phyloP scores from a whole-genome alignment of 177 flowering plant species.

The Telopea speciosissima region DNA sequence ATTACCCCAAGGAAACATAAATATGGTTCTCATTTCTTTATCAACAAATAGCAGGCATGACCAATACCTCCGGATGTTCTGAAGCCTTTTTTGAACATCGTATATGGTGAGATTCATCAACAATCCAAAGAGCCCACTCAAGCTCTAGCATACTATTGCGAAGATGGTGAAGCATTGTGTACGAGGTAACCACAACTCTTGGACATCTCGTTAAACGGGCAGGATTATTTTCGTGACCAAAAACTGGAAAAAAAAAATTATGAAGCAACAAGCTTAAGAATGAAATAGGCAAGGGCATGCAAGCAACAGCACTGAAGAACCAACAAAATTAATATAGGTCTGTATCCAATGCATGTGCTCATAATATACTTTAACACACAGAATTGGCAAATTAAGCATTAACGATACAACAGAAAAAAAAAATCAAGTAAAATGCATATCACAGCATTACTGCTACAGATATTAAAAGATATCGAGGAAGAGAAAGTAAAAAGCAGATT shows the following conservation, averaged over 20 bases:
- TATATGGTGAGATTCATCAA: slow-evolving; percentile 93
- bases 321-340: neutral
- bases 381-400: too few species aligned
- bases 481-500: too few species aligned
- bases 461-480: too few species aligned
- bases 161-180: slow-evolving; percentile 73
- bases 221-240: slow-evolving; percentile 80
- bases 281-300: neutral
- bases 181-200: slow-evolving; percentile 81
- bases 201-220: slow-evolving; percentile 49
- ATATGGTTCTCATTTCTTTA: neutral
- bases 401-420: too few species aligned
- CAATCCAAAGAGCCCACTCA: slow-evolving; percentile 77
- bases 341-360: neutral
- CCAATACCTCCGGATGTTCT: slow-evolving; percentile 81
- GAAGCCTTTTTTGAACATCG: slow-evolving; percentile 61
- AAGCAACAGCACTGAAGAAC: neutral
- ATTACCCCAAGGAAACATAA: neutral
- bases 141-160: slow-evolving; percentile 60
- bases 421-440: too few species aligned
- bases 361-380: neutral
- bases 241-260: slow-evolving; percentile 47
- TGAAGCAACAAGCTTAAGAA: slow-evolving; percentile 4
- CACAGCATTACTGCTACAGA: too few species aligned
- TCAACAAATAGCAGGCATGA: slow-evolving; percentile 5